Conservation (phyloP, 768 basidiomycete species). For the Lyophyllum shimeji region DNA sequence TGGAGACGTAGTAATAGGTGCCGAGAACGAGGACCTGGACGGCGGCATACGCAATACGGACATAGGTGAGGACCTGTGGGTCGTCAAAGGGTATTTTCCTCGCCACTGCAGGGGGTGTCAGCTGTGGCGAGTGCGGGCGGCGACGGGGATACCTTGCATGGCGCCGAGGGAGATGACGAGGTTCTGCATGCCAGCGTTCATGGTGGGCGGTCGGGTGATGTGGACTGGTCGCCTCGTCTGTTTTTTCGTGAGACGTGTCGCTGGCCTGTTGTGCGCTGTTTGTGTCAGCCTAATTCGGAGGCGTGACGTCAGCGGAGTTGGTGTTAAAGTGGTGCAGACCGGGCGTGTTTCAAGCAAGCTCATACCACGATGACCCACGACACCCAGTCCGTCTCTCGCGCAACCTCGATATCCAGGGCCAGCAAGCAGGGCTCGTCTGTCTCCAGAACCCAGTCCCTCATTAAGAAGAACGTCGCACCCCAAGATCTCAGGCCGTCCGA, state of each 20-base stretch:
- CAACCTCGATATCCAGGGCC: conserved; percentile 69
- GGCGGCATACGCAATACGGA: conserved; percentile 79
- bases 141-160: conserved; percentile 70
- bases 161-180: conserved; percentile 88
- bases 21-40: conserved; percentile 71
- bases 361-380: conserved; percentile 30
- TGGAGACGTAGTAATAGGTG: conserved; percentile 78
- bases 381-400: conserved; percentile 56
- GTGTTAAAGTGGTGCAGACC: not conserved
- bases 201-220: conserved; percentile 29
- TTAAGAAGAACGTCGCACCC: conserved; percentile 91
- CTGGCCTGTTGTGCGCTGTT: not conserved
- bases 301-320: conserved; percentile 8
- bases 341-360: not conserved
- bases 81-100: conserved; percentile 90
- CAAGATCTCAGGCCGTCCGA: conserved; percentile 92
- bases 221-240: not conserved
- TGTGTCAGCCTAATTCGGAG: not conserved
- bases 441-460: conserved; percentile 81
- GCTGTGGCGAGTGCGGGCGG: not conserved
- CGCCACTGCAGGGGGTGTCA: conserved; percentile 58
- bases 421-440: conserved; percentile 67
- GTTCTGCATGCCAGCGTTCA: conserved; percentile 79
- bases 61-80: conserved; percentile 76
- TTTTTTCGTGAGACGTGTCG: conserved; percentile 9